Evolutionary conservation across 1,139 yeast genomes (phyloP), one percentile per base, ranked within the genome.

Genomic region (Petasospora rhodanensis): DNA sequence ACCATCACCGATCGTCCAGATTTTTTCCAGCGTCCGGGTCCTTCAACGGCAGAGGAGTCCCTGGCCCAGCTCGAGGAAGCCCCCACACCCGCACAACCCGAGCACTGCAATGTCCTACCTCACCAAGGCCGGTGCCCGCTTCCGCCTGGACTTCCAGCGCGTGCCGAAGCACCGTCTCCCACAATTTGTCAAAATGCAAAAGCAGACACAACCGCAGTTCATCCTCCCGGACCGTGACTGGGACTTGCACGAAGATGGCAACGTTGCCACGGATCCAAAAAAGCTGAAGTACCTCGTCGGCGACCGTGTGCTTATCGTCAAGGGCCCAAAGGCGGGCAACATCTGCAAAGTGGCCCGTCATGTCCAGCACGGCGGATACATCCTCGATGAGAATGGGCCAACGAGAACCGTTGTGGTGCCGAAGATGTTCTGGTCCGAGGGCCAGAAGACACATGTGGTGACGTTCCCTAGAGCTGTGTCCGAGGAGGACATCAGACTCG

Each of bases 321-420:
- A 68, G 34, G 96, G 96, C 14, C 68, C 70, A 32, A 73, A 75
- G 52, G 75, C 75, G 49, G 95, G 96, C 16, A 78, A 74, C 16
- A 69, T 87, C 13, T 76, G 89, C 16, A 75, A 76, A 36, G 64
- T 78, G 23, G 62, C 63, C 32, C 66, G 67, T 24, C 64, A 67
- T 25, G 53, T 53, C 18, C 60, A 64, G 32, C 66, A 77, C n/a
- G 76, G 78, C 47, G 68, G 74, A 11, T 66, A 68, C 28, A 61
- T 66, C 33, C 57, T 79, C 20, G 76, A 69, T 38, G 83, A 76
- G 36, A 66, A 73, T 41, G 78, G 81, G 16, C 76, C 74, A 25
- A 66, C 72, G 6, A 63, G 62, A 39, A 62, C 64, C 24, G 64
- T 70, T 26, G 73, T 76, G 17, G 66, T 77, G 32, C 95, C 96